Percentiles rank a stretch among this genome's conserved stretches.
Conservation (phyloP, 163 green algal species). For the Scenedesmus sp. region DNA sequence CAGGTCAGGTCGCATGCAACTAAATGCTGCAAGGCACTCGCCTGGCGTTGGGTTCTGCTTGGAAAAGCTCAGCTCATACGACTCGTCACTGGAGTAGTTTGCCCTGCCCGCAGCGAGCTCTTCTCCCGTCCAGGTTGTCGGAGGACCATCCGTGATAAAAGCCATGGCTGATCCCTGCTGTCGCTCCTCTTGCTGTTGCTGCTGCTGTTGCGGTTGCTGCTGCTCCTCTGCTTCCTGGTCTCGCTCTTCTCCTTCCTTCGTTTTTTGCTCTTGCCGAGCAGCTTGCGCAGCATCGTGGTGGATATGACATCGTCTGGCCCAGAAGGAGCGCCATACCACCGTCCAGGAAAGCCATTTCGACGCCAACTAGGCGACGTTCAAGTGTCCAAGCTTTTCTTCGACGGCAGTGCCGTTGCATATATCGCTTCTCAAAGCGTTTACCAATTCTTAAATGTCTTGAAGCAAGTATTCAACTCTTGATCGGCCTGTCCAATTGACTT, state of each 20-base stretch:
- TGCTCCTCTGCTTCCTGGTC: not conserved
- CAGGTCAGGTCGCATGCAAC: not conserved
- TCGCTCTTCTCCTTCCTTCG: not conserved
- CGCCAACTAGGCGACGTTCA: not conserved
- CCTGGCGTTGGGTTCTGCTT: conserved; percentile 89
- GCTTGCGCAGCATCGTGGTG: not conserved
- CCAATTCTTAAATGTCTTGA: too few species aligned
- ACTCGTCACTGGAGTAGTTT: conserved; percentile 14
- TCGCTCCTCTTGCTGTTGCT: not conserved
- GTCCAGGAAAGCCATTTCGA: not conserved
- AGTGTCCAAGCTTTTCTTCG: not conserved
- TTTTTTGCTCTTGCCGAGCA: not conserved
- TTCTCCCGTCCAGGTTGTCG: conserved; percentile 44
- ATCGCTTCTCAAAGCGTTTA: not conserved
- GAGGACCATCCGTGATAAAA: not conserved
- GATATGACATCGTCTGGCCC: not conserved
- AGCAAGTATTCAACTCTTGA: not conserved
- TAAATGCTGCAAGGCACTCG: conserved; percentile 18
- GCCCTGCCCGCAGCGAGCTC: conserved; percentile 38
- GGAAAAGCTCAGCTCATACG: conserved; percentile 56
- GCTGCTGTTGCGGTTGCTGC: not conserved
- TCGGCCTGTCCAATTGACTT: not conserved
- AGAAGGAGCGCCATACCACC: not conserved
- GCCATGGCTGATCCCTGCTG: not conserved
- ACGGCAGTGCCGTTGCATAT: not conserved